phyloP scores from a whole-genome alignment of 768 basidiomycete species.

The Tricholoma saponaceum region DNA sequence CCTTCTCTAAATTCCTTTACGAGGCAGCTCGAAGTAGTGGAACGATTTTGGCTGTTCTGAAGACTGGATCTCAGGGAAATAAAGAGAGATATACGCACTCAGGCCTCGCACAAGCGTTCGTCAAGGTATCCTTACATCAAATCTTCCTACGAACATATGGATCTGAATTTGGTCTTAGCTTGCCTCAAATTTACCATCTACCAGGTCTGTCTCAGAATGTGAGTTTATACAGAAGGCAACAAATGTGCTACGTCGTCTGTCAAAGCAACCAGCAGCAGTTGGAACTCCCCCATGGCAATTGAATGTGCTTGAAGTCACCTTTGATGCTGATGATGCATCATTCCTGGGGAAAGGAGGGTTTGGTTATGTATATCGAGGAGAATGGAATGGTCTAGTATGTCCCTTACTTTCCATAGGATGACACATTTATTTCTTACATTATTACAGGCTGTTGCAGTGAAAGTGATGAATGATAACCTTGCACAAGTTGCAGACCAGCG shows the following conservation, averaged over 20 bases:
- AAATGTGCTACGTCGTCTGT: conserved; percentile 7
- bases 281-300: conserved; percentile 20
- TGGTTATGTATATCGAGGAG: conserved; percentile 23
- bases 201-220: conserved; percentile 4
- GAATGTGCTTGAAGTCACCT: conserved; percentile 22
- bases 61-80: no score
- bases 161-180: conserved; percentile 3
- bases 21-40: no score
- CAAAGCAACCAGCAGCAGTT: conserved; percentile 10
- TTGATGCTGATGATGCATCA: conserved; percentile 12
- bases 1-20: no score
- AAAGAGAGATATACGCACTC: no score
- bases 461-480: conserved; percentile 20
- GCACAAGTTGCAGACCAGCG: conserved; percentile 18
- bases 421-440: neutral
- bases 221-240: conserved; percentile 12
- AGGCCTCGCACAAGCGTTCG: conserved; percentile 10
- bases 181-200: neutral
- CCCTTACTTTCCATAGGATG: neutral
- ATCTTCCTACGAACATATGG: neutral
- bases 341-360: conserved; percentile 24
- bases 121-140: conserved; percentile 7
- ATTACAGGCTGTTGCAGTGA: conserved; percentile 24
- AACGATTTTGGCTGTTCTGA: no score
- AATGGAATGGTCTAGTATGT: conserved; percentile 19